Conservation (phyloP, 441 rosid species). For the Jatropha multifida region DNA sequence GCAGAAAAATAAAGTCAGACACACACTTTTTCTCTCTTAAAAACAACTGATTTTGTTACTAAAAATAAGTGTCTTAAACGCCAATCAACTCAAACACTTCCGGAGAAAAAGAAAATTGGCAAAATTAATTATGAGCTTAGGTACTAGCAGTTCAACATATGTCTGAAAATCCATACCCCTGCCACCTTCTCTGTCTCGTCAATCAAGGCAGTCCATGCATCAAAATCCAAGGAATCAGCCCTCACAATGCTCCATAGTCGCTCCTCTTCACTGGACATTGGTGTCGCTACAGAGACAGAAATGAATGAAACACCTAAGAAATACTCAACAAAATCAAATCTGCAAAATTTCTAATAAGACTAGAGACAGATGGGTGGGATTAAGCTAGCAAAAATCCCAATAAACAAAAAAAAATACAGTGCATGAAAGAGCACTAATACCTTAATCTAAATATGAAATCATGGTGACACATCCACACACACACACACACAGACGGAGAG, state of each 20-base stretch:
- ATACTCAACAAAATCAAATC: background rate
- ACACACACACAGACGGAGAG: too few species aligned
- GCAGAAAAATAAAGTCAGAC: background rate
- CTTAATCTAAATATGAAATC: background rate
- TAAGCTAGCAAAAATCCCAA: background rate
- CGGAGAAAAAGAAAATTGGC: background rate
- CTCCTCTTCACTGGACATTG: constrained; percentile 80
- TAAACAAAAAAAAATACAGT: background rate
- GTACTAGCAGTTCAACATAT: constrained; percentile 2
- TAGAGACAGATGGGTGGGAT: background rate
- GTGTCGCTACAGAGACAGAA: constrained; percentile 24
- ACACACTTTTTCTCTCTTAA: background rate
- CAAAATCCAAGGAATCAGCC: constrained; percentile 83
- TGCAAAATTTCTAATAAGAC: background rate
- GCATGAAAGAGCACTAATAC: background rate
- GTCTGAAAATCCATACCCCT: constrained; percentile 50
- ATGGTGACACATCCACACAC: background rate
- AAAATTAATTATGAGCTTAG: background rate
- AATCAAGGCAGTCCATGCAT: constrained; percentile 87
- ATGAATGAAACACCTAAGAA: background rate
- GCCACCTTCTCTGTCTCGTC: constrained; percentile 93
- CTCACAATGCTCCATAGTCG: constrained; percentile 82
- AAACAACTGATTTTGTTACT: background rate
- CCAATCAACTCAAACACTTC: background rate
- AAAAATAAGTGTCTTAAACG: background rate